phyloP scores from a whole-genome alignment of 306 rosid species.

The Trichosanthes truncata region DNA sequence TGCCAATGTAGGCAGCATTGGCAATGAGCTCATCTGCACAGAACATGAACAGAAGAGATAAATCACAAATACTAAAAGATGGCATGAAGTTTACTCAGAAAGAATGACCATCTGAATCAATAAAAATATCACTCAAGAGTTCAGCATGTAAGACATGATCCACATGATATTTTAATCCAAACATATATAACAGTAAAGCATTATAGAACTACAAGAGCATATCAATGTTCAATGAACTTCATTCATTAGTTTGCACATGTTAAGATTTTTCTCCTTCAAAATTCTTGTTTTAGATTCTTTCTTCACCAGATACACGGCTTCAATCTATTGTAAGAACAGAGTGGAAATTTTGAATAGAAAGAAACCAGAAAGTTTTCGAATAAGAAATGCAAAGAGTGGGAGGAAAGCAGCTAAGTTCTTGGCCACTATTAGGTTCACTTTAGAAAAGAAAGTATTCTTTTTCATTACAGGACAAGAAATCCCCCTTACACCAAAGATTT shows the following conservation, averaged over 20 bases:
- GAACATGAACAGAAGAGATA: neutral
- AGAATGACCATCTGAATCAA: neutral
- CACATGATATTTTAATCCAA: neutral
- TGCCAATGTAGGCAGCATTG: slow-evolving; percentile 81
- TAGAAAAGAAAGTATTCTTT: neutral
- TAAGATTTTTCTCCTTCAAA: neutral
- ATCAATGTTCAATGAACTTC: neutral
- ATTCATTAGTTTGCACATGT: neutral
- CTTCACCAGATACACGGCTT: neutral
- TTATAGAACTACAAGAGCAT: neutral
- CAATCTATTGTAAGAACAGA: neutral
- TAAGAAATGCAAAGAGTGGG: neutral
- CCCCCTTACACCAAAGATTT: neutral
- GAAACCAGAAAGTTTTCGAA: neutral
- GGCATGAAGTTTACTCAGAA: neutral
- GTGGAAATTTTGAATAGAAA: neutral
- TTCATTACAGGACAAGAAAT: neutral
- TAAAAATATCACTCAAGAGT: neutral
- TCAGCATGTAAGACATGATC: neutral
- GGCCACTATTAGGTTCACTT: neutral
- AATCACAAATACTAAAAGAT: neutral
- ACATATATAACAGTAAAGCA: neutral
- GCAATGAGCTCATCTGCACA: slow-evolving; percentile 73
- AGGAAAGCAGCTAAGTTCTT: neutral
- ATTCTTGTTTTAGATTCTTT: neutral